Conservation (phyloP, 441 rosid genomes). For the Rhodomyrtus psidioides region DNA sequence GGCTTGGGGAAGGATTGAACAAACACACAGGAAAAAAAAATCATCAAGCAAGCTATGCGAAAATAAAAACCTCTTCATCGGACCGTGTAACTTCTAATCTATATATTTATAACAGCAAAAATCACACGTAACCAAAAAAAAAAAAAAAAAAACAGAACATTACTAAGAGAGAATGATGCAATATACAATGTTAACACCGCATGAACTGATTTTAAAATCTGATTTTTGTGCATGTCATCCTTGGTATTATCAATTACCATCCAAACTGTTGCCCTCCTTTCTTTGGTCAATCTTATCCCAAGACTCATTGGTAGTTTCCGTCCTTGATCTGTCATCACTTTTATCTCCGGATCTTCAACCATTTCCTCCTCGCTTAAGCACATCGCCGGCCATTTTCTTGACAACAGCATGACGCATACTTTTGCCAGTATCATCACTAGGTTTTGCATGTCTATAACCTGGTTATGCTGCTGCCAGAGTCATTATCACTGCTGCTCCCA, state of each 20-base stretch:
- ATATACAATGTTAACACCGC: too few relatives aligned
- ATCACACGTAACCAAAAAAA: too few relatives aligned
- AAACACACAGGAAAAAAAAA: too few relatives aligned
- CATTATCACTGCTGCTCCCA: constrained; percentile 1
- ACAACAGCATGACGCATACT: not conserved
- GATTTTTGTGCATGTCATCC: constrained; percentile 5
- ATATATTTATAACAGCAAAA: too few relatives aligned
- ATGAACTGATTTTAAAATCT: too few relatives aligned
- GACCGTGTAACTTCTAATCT: too few relatives aligned
- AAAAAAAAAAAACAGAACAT: too few relatives aligned
- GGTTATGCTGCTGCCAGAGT: not conserved
- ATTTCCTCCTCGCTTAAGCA: constrained; percentile 16
- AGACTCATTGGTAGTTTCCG: constrained; percentile 17
- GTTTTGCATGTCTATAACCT: constrained; percentile 5
- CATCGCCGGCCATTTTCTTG: constrained; percentile 12
- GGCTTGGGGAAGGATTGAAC: too few relatives aligned
- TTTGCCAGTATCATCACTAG: not conserved
- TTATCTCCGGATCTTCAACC: constrained; percentile 21
- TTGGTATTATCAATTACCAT: not conserved
- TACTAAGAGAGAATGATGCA: too few relatives aligned
- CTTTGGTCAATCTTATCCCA: constrained; percentile 5
- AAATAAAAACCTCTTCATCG: too few relatives aligned
- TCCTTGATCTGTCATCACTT: constrained; percentile 6
- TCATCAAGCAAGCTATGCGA: too few relatives aligned
- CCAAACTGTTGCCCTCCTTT: constrained; percentile 1